Base-by-base conservation (phyloP, 1,284 basidiomycete species). In the Hortiboletus rubellus region DNA sequence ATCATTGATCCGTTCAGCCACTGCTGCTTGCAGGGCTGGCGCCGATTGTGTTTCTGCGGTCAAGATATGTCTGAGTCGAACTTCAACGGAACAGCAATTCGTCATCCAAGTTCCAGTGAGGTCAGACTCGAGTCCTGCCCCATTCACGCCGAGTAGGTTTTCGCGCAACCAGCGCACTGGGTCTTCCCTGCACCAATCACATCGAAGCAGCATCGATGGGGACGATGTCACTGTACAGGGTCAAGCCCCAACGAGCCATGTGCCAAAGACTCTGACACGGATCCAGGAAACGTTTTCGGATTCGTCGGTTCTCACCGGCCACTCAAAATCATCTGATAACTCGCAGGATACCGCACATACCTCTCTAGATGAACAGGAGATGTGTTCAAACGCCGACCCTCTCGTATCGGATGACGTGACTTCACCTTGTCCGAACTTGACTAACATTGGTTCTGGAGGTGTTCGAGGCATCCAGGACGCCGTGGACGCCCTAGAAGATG, bases 11-110 rank as follows among this genome's bases (percentile, higher is more conserved):
- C 82, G 87, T 52, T 87, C 87, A 12, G 94, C 96, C 5, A 98
- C 96, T 1, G 84, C 83, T 52, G 92, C 95, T 3, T 77, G 96
- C 59, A 90, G 93, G 65, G 86, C 91, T 24, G 93, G 91, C 31
- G 87, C 89, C n/a, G 93, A 96, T 62, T 96, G 94, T 70, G 88
- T 93, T 34, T 82, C 86, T 9, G 84, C 92, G 10, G 89, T 96
- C 58, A 92, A 90, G 71, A 81, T 87, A 55, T 92, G 89, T 69
- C 72, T 93, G 54, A 85, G 79, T 64, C 79, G 87, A 44, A 77
- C 85, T 7, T 72, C 79, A 15, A 81, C 82, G 42, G 85, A 86
- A 61, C 77, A 79, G 36, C 80, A 84, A 17, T 86, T 90, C 64
- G 73, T 90, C 54, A 79, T 92, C 63, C 77, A 84, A 55, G 71